These are phyloP conservation scores for Diophrys appendiculata DNA, from an alignment of 73 alveolate species.

Conservation along the genomic window DNA sequence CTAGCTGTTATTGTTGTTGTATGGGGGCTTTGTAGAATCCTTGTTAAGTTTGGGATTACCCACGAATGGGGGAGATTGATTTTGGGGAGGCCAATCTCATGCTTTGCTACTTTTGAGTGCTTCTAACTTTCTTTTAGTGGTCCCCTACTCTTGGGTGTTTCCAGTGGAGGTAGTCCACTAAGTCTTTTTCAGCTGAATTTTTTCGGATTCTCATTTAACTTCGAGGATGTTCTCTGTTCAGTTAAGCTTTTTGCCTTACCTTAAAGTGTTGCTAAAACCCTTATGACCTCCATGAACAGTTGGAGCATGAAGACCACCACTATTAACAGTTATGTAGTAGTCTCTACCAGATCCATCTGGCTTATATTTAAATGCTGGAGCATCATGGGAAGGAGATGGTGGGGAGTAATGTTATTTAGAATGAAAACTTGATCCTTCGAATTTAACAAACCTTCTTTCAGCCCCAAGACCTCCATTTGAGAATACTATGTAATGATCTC, in stretches of 20 bases:
- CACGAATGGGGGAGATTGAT: too few species aligned
- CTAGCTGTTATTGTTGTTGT: too few species aligned
- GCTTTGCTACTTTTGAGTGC: background rate
- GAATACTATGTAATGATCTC: constrained; percentile 50
- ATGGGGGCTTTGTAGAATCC: too few species aligned
- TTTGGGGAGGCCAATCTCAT: too few species aligned
- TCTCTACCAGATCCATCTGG: constrained; percentile 72
- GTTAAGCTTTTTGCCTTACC: background rate
- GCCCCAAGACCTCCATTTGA: constrained; percentile 55
- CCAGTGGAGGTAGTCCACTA: constrained; percentile 8
- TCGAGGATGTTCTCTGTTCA: too few species aligned
- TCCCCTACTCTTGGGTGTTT: background rate
- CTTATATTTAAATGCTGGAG: constrained; percentile 21
- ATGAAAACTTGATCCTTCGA: constrained; percentile 22
- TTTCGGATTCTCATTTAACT: too few species aligned
- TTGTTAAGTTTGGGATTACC: too few species aligned
- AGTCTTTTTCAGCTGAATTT: constrained; percentile 3
- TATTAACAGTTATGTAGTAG: constrained; percentile 39
- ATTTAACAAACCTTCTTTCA: constrained; percentile 15
- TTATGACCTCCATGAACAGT: background rate
- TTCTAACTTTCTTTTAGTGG: background rate
- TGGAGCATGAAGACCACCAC: constrained; percentile 53
- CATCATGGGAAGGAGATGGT: constrained; percentile 47
- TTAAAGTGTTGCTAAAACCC: background rate
- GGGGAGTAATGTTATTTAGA: background rate